Base-by-base conservation (phyloP, 768 basidiomycete species). In the Gelatoporia subvermispora region DNA sequence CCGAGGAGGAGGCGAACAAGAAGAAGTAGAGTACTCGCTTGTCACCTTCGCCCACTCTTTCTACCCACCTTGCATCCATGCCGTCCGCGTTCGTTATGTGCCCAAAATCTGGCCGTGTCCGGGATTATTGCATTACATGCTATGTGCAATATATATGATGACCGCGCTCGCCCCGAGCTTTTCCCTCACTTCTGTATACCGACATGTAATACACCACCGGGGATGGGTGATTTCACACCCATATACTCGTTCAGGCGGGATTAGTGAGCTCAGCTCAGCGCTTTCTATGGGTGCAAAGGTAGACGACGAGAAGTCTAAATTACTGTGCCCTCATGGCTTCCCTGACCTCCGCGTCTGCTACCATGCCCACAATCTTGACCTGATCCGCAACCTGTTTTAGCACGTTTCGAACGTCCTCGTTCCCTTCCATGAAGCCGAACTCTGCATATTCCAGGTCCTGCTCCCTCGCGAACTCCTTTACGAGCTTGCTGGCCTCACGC, bases 1-100 rank as follows among this genome's bases (percentile, higher is more conserved):
- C 88, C 59, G 92, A 92, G 66, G 91, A 93, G 78, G 91, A 93
- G 66, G 89, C 87, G 49, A 81, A 77, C 66, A 92, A 93, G 79
- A 91, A 91, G 76, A 91, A 93, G 75, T 89, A 82, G 72, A 72
- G 50, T 49, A 56, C 52, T 53, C 45, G 43, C 43, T 48, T 46
- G 58, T 45, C 41, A 56, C 43, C 53, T 49, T 58, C 25, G 48
- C 46, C 43, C 17, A 38, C 43, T 51, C 41, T 24, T 45, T 48
- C 48, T 47, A 50, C 49, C 35, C 41, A 41, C 42, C 51, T 45
- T 54, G 50, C 57, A 51, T 23, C 49, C 53, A 60, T 59, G 58
- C 51, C 48, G 53, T 57, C 55, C 50, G 54, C 60, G 50, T 36
- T 49, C 41, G 43, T 51, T 56, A 61, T 66, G 61, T 63, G 65